phyloP scores from a whole-genome alignment of 257 asterid species.

The Nicotiana tomentosiformis region DNA sequence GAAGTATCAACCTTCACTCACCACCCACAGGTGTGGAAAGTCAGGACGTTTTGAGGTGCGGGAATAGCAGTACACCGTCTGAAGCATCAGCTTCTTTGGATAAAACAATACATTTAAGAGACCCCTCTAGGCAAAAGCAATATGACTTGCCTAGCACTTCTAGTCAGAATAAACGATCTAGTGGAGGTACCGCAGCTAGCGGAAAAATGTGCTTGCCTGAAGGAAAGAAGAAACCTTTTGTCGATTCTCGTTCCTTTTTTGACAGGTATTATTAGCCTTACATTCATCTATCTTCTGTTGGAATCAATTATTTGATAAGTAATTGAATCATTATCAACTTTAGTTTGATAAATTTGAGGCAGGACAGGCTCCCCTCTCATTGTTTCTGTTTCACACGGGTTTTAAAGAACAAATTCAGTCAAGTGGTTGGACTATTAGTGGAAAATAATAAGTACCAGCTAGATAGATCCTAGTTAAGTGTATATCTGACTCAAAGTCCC shows the following conservation, averaged over 20 bases:
- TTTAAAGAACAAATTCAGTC: not conserved
- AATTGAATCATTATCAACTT: not conserved
- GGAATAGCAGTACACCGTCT: slow-evolving; percentile 28
- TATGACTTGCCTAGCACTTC: slow-evolving; percentile 21
- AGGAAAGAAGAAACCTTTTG: slow-evolving; percentile 45
- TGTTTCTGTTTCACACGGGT: not conserved
- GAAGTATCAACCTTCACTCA: slow-evolving; percentile 35
- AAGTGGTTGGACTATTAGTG: not conserved
- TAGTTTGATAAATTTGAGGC: not conserved
- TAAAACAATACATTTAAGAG: slow-evolving; percentile 27
- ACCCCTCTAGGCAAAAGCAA: slow-evolving; percentile 24
- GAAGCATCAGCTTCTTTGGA: slow-evolving; percentile 24
- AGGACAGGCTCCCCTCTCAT: not conserved
- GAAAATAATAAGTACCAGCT: not conserved
- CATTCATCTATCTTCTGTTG: slow-evolving; percentile 10
- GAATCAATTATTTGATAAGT: not conserved
- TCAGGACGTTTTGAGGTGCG: slow-evolving; percentile 25
- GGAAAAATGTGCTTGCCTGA: slow-evolving; percentile 31
- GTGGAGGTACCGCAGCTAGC: slow-evolving; percentile 26
- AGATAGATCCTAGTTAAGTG: not conserved
- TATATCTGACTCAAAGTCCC: not conserved
- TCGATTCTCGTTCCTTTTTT: slow-evolving; percentile 47
- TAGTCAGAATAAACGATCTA: slow-evolving; percentile 22
- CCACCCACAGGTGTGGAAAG: slow-evolving; percentile 30
- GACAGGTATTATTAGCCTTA: slow-evolving; percentile 44